Base-by-base conservation (phyloP, 1,284 basidiomycete species). In the Cystobasidium sp. region DNA sequence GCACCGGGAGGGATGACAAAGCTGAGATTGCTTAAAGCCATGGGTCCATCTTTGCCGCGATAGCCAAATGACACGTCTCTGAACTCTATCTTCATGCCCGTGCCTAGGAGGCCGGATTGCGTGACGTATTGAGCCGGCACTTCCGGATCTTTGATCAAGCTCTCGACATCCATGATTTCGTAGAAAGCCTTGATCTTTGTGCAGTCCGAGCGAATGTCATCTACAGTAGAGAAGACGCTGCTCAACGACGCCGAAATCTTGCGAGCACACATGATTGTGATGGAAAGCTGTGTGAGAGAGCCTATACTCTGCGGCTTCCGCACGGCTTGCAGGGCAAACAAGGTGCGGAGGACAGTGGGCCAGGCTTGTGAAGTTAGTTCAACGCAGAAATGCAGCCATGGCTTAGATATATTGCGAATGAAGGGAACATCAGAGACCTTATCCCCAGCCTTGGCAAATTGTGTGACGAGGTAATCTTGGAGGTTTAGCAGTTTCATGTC, bases 41-140 rank as follows among this genome's bases (percentile, higher is more conserved):
- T 46, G 8, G 61, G 61, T n/a, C 61, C 61, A 10, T 37, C 31
- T 31, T 24, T 20, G 44, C 61, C 61, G 20, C 7, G 10, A 20
- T 63, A 63, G 44, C 44, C 61, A 20, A 63, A 63, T 59, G 61
- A 63, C n/a, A 63, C 61, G 18, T 63, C n/a, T 44, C 31, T 63
- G 44, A 63, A 63, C n/a, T 63, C 61, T 10, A 63, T 24, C 61
- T 63, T 63, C 61, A 63, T 63, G 22, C 61, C 61, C 9, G 44
- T n/a, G n/a, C 61, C 61, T 14, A 49, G 10, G 16, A 16, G 44
- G n/a, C 61, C 44, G 4, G 43, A 22, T 14, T 24, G 43, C 12
- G 61, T 63, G 20, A 20, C 18, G 20, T 63, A 63, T 12, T 6
- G 5, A 10, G 6, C 9, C 9, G 61, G 61, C 22, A 12, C 14